Conservation (phyloP, 1,284 basidiomycete species). For the Stereum hirsutum region DNA sequence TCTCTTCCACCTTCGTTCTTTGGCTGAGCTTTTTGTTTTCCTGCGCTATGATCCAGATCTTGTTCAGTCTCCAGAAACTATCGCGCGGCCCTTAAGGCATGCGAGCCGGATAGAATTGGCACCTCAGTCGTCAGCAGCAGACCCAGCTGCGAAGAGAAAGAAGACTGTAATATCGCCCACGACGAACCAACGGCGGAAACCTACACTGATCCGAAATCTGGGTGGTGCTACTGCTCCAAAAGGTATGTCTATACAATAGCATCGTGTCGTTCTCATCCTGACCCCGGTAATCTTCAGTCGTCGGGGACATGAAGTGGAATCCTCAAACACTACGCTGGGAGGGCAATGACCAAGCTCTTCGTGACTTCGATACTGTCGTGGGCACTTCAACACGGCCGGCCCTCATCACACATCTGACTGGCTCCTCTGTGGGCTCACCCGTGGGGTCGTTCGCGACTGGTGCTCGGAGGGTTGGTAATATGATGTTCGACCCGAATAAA, state of each 20-base stretch:
- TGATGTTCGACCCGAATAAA: slow-evolving; percentile 89
- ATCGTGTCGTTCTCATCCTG: neutral
- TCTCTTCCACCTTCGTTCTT: neutral
- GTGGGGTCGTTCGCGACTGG: slow-evolving; percentile 68
- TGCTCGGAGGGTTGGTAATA: slow-evolving; percentile 87
- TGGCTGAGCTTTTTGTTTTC: slow-evolving; percentile 7
- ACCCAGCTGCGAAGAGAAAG: slow-evolving; percentile 44
- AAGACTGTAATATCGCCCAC: slow-evolving; percentile 33
- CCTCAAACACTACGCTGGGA: slow-evolving; percentile 86
- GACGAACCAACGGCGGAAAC: slow-evolving; percentile 51
- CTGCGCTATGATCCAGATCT: too few relatives aligned
- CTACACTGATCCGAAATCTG: slow-evolving; percentile 82
- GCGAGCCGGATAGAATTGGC: slow-evolving; percentile 27
- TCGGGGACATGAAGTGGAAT: slow-evolving; percentile 98
- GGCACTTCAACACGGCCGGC: slow-evolving; percentile 82
- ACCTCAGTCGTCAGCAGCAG: slow-evolving; percentile 18
- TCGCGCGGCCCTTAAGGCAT: slow-evolving; percentile 27
- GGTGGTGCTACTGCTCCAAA: slow-evolving; percentile 65
- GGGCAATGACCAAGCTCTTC: slow-evolving; percentile 86
- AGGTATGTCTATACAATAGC: slow-evolving; percentile 39
- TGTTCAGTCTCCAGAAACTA: too few relatives aligned
- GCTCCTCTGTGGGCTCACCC: slow-evolving; percentile 73
- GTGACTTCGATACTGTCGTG: slow-evolving; percentile 82
- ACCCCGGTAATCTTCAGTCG: slow-evolving; percentile 37
- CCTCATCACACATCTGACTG: slow-evolving; percentile 85